Evolutionary conservation across 768 basidiomycete genomes (phyloP).

Genomic region (Cubamyces lactineus): DNA sequence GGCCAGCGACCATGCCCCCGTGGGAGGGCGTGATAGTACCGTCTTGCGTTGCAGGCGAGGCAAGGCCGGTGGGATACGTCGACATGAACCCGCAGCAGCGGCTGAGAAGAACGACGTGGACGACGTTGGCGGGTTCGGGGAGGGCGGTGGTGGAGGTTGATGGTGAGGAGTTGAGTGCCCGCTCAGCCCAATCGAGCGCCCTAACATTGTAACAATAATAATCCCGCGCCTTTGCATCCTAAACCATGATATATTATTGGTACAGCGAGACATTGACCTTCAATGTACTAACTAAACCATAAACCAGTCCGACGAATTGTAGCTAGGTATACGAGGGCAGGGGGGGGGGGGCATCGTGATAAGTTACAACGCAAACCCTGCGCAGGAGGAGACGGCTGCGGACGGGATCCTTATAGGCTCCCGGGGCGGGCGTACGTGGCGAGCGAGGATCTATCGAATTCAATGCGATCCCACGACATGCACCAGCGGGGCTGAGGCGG

Average conservation of each 20-base stretch:
- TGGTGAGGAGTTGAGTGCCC: slow-evolving; percentile 9
- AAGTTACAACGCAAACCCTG: neutral
- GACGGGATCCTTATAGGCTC: neutral
- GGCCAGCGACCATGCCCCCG: slow-evolving; percentile 56
- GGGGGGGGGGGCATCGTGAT: neutral
- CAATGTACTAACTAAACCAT: neutral
- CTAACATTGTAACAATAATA: neutral
- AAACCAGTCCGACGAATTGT: neutral
- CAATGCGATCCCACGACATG: slow-evolving; percentile 4
- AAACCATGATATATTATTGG: slow-evolving; percentile 9
- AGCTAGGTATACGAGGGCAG: neutral
- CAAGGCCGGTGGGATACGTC: slow-evolving; percentile 50
- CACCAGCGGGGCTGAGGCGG: neutral
- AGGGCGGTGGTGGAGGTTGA: slow-evolving; percentile 23
- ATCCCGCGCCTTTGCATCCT: slow-evolving; percentile 7
- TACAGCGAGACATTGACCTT: slow-evolving; percentile 2
- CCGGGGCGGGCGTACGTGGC: neutral
- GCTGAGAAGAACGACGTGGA: slow-evolving; percentile 6
- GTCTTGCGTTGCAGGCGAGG: slow-evolving; percentile 24
- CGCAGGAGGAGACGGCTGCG: neutral
- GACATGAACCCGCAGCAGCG: slow-evolving; percentile 38
- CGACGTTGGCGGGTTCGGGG: slow-evolving; percentile 11
- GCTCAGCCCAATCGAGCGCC: neutral
- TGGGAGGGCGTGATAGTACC: slow-evolving; percentile 52
- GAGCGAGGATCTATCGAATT: slow-evolving; percentile 6